phyloP scores from a whole-genome alignment of 1,284 basidiomycete genomes.

The Cronartium quercuum region DNA sequence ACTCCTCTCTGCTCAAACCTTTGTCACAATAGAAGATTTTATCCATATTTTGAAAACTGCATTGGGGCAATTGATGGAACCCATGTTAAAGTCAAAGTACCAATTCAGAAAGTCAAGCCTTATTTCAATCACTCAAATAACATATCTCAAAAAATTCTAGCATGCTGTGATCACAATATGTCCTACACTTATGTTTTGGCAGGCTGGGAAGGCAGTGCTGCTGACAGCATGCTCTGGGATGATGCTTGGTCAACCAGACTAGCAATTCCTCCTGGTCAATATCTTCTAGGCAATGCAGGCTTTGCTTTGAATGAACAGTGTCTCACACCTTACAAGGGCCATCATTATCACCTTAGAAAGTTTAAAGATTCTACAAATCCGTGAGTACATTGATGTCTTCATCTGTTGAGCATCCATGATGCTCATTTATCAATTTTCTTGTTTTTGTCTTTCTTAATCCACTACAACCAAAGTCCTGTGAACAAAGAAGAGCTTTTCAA shows the following conservation, averaged over 20 bases:
- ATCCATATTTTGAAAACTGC: not conserved
- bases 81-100: not conserved
- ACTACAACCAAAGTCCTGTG: too few relatives aligned
- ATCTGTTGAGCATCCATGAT: too few relatives aligned
- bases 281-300: slow-evolving; percentile 7
- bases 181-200: slow-evolving; percentile 10
- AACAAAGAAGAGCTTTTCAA: too few relatives aligned
- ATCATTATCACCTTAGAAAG: slow-evolving; percentile 51
- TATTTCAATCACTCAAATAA: slow-evolving; percentile 46
- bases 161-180: slow-evolving; percentile 7
- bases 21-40: not conserved
- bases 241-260: too few relatives aligned
- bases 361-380: too few relatives aligned
- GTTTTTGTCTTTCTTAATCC: too few relatives aligned
- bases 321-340: slow-evolving; percentile 49
- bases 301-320: not conserved
- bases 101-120: slow-evolving; percentile 38
- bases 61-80: too few relatives aligned
- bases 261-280: too few relatives aligned
- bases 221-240: slow-evolving; percentile 1
- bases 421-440: too few relatives aligned
- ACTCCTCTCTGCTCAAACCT: not conserved
- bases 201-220: slow-evolving; percentile 11
- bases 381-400: too few relatives aligned
- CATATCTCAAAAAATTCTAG: slow-evolving; percentile 10